Evolutionary conservation across 257 asterid species (phyloP), one percentile per base, ranked within the genome.

Genomic region (Handroanthus guayacan): DNA sequence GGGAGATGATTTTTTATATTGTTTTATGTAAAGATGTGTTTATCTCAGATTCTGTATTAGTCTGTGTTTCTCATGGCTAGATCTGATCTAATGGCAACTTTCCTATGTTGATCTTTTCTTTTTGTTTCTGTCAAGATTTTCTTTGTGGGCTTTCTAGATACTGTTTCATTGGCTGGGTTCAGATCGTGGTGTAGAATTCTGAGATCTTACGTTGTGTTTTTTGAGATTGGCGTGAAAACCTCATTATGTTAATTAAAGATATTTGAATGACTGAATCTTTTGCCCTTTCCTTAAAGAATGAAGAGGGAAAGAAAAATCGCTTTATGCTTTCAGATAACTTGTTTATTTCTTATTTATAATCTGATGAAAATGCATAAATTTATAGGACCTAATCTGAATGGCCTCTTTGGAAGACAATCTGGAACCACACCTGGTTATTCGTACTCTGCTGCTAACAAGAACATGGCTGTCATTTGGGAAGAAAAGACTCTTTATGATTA

Each of bases 381-480:
- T 69, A 38, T 79, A 92, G 97, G 97, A 10, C 97, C 97, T 65
- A 92, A 92, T 62, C 78, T 92, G 87, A 90, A 88, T 72, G 96
- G 97, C 47, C 94, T 92, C 50, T 92, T 92, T 51, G 97, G 96
- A 69, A 87, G 96, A 80, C 96, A 88, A 70, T 90, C 96, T 41
- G 97, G 97, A 67, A 92, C 97, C 39, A 87, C 97, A 41, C 77
- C 96, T 37, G 97, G 97, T 16, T 92, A 92, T 74, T 92, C 97
- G 5, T 92, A 90, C 84, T 90, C 96, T 77, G 79, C 92, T 62
- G 95, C 96, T 55, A 92, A 92, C 93, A 92, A 92, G 85, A 83
- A 68, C 80, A 92, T 74, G 97, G 97, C 97, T 11, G 96, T 92
- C 50, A 74, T 0, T 4, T 92, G 97, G 97, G 96, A 72, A 83